These are phyloP conservation scores for Pleurotus pulmonarius DNA, from an alignment of 768 basidiomycete species.

Conservation along the genomic window DNA sequence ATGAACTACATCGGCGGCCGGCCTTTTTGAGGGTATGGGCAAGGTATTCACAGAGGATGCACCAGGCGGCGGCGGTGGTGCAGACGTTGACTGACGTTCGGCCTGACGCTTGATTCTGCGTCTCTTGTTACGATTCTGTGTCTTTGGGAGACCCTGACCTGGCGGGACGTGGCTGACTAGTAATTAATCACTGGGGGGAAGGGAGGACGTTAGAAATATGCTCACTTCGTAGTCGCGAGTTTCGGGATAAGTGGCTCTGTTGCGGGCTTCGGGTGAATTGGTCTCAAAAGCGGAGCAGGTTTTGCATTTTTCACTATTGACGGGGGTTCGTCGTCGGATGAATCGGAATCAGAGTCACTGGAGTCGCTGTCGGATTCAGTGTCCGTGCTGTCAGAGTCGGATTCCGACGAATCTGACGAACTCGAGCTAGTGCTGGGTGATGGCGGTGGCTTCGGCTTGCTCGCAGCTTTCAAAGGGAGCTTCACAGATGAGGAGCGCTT, in stretches of 20 bases:
- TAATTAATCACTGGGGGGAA: not conserved
- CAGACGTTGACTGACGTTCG: constrained; percentile 17
- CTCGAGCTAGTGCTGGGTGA: not conserved
- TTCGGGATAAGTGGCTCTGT: not conserved
- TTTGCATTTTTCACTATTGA: not conserved
- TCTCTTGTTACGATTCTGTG: constrained; percentile 55
- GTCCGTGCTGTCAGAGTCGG: not conserved
- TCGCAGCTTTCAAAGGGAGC: not conserved
- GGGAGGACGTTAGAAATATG: not conserved
- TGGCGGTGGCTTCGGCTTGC: not conserved
- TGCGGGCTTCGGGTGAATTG: not conserved
- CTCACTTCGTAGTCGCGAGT: not conserved
- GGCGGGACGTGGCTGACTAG: constrained; percentile 40
- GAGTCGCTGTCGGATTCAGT: not conserved
- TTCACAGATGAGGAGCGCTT: not conserved
- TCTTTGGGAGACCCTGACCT: constrained; percentile 55
- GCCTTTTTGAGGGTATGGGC: constrained; percentile 24
- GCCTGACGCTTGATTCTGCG: constrained; percentile 41
- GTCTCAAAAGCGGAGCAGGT: not conserved
- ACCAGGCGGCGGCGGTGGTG: constrained; percentile 19
- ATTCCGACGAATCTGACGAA: not conserved
- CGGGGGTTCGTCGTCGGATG: constrained; percentile 16
- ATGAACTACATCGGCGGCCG: constrained; percentile 10
- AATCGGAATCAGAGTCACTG: constrained; percentile 21
- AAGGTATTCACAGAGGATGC: constrained; percentile 40